These are phyloP conservation scores for Nymphaea thermarum DNA, from an alignment of 164 flowering plant genomes.

Conservation along the genomic window DNA sequence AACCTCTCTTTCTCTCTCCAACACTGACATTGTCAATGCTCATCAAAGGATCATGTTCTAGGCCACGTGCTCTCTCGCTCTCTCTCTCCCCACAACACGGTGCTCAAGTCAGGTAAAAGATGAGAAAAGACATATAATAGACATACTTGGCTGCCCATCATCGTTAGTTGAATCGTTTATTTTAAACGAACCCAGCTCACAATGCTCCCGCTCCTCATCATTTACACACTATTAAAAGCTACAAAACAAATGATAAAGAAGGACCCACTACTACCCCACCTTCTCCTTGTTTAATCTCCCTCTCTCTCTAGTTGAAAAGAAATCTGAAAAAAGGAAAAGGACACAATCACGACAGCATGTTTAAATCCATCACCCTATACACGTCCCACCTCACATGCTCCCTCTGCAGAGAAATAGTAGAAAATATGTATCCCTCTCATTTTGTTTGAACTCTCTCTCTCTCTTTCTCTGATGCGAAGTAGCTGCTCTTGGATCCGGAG, in stretches of 20 bases:
- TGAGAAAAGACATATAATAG: too few relatives aligned
- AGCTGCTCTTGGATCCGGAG: constrained; percentile 61
- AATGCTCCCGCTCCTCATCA: neutral
- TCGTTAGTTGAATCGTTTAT: neutral
- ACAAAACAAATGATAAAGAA: neutral
- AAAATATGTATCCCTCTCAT: too few relatives aligned
- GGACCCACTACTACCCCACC: neutral
- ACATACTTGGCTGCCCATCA: too few relatives aligned
- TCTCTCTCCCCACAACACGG: too few relatives aligned
- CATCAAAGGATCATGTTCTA: too few relatives aligned
- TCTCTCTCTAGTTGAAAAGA: neutral
- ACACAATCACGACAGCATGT: neutral
- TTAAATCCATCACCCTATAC: neutral
- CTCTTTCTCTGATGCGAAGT: constrained; percentile 2
- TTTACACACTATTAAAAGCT: neutral
- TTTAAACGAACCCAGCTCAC: neutral
- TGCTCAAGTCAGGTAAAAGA: too few relatives aligned
- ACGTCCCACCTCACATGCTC: neutral
- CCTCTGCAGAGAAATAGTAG: neutral
- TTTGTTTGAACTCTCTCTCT: neutral
- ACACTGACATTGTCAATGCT: too few relatives aligned
- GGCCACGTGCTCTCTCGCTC: too few relatives aligned
- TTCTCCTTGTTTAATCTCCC: neutral
- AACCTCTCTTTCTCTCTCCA: too few relatives aligned
- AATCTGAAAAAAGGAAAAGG: neutral